Percentiles rank a stretch among this genome's conserved stretches.
Evolutionary conservation across 495 filamentous ascomycete species (phyloP).

Genomic region (Extremus antarcticus): DNA sequence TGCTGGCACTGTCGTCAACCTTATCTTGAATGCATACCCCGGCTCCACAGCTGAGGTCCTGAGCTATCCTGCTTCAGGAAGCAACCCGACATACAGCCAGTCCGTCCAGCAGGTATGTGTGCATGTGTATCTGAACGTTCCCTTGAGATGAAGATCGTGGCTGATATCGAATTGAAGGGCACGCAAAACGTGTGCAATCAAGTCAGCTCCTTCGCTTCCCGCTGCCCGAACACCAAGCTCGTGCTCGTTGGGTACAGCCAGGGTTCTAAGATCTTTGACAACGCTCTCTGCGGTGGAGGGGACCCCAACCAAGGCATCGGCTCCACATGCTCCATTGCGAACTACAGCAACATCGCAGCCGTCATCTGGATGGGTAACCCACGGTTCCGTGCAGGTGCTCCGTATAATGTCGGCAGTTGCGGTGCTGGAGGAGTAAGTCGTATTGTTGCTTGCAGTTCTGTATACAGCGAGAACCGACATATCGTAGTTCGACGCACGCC

Average conservation of each 20-base stretch:
- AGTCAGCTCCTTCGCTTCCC: slow-evolving; percentile 42
- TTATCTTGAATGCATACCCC: slow-evolving; percentile 35
- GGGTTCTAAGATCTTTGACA: slow-evolving; percentile 55
- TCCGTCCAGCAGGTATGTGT: no score
- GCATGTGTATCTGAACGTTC: no score
- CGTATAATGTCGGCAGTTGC: slow-evolving; percentile 54
- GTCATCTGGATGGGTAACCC: slow-evolving; percentile 57
- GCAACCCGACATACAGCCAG: neutral
- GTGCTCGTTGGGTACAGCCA: slow-evolving; percentile 54
- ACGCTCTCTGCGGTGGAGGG: slow-evolving; percentile 50
- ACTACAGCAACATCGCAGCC: slow-evolving; percentile 44
- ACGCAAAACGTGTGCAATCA: neutral
- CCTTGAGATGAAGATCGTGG: no score
- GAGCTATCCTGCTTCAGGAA: slow-evolving; percentile 1
- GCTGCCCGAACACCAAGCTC: slow-evolving; percentile 47
- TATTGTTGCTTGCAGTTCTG: neutral
- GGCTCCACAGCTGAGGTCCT: slow-evolving; percentile 46
- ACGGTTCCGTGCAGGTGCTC: slow-evolving; percentile 39
- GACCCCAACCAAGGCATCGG: slow-evolving; percentile 41
- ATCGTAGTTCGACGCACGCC: slow-evolving; percentile 43
- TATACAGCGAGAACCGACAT: neutral
- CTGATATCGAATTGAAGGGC: no score
- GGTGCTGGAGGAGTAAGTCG: slow-evolving; percentile 43
- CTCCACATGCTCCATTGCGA: slow-evolving; percentile 36
- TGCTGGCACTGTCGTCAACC: slow-evolving; percentile 40